Base-by-base conservation (phyloP, 805 yeast species). In the Nakazawaea molendinolei region DNA sequence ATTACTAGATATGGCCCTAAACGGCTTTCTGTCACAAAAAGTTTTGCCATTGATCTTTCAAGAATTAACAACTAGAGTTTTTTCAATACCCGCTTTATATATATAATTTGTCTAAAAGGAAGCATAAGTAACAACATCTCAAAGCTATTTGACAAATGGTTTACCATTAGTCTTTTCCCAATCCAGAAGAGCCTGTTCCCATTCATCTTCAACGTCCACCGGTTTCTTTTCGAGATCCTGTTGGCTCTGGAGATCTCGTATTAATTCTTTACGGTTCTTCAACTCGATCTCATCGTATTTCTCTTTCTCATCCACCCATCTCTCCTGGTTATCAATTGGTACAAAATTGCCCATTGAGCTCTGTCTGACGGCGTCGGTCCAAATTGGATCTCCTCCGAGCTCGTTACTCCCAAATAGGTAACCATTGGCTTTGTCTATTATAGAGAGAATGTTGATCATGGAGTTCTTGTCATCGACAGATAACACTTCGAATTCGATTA, bases 341-440 rank as follows among this genome's bases (percentile, higher is more conserved):
- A 68, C 55, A 31, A 67, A 57, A 8, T 84, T 77, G 26, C 89
- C 79, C 52, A 34, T 22, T 8, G 42, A 35, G 3, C 61, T 55
- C 36, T 84, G 86, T 44, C 97, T 69, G 1, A 90, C 73, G 1
- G 96, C 95, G 48, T 90, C 95, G n/a, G 87, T 84, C 98, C 98
- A 92, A 2, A 92, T 77, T 0, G 90, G 75, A 52, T 92, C 99
- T n/a, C 97, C 98, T 2, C 97, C 95, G 6, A 90, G 69, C 48
- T 92, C 99, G 21, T 87, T 84, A 1, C 89, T 67, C 0, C 99
- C 99, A 63, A 86, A 86, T 46, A 84, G 71, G 53, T 92, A 92
- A 0, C 99, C 99, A 48, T 81, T 85, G 3, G 97, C 90, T 53
- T 84, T 89, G 52, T 92, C 99, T 8, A 92, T 75, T 2, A 75